These are phyloP conservation scores for Metarhizium guizhouense DNA, from an alignment of 2,329 filamentous ascomycete genomes.

Conservation along the genomic window DNA sequence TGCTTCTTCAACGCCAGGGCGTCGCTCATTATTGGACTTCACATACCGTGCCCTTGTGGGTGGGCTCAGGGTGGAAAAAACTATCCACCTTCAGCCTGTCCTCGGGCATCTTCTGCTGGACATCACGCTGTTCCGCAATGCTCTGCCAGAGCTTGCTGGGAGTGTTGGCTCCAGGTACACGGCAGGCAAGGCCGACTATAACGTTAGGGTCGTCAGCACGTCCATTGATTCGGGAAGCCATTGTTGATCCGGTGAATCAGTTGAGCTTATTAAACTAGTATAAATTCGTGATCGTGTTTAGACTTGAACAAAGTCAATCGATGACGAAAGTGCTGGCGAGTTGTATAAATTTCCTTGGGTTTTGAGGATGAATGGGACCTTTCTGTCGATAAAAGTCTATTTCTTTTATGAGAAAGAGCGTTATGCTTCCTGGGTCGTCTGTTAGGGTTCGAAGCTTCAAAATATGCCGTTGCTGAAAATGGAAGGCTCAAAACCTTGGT, in stretches of 20 bases:
- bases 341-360: not conserved
- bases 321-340: not conserved
- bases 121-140: slow-evolving; percentile 22
- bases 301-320: not conserved
- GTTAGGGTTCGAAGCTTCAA: not conserved
- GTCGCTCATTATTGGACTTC: not conserved
- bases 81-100: slow-evolving; percentile 35
- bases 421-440: not conserved
- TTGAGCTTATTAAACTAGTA: not conserved
- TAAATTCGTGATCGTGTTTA: not conserved
- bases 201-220: slow-evolving; percentile 10
- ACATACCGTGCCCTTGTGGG: slow-evolving; percentile 14
- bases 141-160: slow-evolving; percentile 20
- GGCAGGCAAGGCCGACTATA: slow-evolving; percentile 22
- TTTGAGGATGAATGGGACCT: no score
- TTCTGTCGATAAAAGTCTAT: no score
- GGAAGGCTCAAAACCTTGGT: not conserved
- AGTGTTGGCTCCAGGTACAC: slow-evolving; percentile 19
- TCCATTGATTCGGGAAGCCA: slow-evolving; percentile 3
- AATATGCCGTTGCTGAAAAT: not conserved
- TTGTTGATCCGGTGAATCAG: slow-evolving; percentile 6
- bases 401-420: no score
- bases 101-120: slow-evolving; percentile 27
- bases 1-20: not conserved
- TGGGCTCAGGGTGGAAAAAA: slow-evolving; percentile 25